Evolutionary conservation across 371 early-diverging fungal genomes (phyloP).

Genomic region (Capillidium rhysosporum): DNA sequence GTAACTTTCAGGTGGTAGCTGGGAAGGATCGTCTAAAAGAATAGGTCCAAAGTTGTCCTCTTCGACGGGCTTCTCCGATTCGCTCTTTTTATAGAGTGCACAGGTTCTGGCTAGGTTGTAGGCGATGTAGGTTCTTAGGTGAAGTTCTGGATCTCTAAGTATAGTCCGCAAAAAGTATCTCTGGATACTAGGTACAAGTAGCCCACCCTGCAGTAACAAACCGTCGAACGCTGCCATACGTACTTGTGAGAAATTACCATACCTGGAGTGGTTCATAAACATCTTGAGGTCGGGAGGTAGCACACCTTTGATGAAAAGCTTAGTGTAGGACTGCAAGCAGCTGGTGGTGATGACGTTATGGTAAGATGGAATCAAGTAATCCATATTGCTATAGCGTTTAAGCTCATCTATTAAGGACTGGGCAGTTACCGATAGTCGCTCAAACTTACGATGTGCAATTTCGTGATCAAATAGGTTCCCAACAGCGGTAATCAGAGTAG

Average conservation of each 20-base stretch:
- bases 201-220: constrained; percentile 33
- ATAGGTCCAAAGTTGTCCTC: neutral
- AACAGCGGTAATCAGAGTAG: constrained; percentile 44
- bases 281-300: constrained; percentile 37
- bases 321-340: constrained; percentile 21
- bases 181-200: constrained; percentile 19
- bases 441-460: too few species aligned
- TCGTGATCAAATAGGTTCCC: constrained; percentile 26
- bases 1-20: neutral
- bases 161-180: constrained; percentile 31
- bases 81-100: neutral
- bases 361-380: constrained; percentile 64
- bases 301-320: constrained; percentile 31
- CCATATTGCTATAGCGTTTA: constrained; percentile 54
- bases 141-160: constrained; percentile 30
- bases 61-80: neutral
- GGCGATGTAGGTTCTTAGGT: constrained; percentile 26
- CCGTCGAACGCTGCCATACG: constrained; percentile 42
- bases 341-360: constrained; percentile 65
- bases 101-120: neutral
- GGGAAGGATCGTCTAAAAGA: neutral
- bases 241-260: constrained; percentile 38
- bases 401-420: constrained; percentile 41
- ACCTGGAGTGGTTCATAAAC: constrained; percentile 37
- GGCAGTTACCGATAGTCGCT: constrained; percentile 7